Evolutionary conservation across 2,329 filamentous ascomycete genomes (phyloP).

Genomic region (Fusarium metavorans): DNA sequence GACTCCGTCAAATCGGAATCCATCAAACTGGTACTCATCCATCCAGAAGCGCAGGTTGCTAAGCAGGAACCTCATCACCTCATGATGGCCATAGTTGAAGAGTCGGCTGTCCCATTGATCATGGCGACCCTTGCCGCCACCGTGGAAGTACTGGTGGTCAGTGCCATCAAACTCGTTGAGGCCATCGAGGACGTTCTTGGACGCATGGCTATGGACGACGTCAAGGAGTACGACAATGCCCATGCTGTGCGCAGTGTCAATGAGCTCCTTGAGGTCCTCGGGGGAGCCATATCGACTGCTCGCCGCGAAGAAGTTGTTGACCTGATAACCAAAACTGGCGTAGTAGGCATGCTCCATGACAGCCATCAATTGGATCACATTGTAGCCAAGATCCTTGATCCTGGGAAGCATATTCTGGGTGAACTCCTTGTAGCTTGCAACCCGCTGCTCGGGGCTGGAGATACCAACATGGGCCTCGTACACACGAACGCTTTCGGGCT

Average conservation of each 20-base stretch:
- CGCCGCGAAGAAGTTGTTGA: slow-evolving; percentile 98
- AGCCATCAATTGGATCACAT: slow-evolving; percentile 98
- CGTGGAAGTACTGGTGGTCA: slow-evolving; percentile 96
- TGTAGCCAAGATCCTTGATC: slow-evolving; percentile 92
- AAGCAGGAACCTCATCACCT: slow-evolving; percentile 93
- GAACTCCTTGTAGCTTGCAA: slow-evolving; percentile 98
- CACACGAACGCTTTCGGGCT: slow-evolving; percentile 87
- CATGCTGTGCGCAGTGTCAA: slow-evolving; percentile 93
- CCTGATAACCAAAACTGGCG: slow-evolving; percentile 97
- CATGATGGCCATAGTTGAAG: slow-evolving; percentile 96
- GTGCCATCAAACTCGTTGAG: slow-evolving; percentile 96
- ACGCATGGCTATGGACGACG: slow-evolving; percentile 97
- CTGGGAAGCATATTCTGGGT: slow-evolving; percentile 91
- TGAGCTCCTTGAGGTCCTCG: slow-evolving; percentile 95
- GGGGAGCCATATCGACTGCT: slow-evolving; percentile 95
- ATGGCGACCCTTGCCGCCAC: slow-evolving; percentile 84
- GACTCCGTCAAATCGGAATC: slow-evolving; percentile 97
- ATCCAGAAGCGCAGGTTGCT: slow-evolving; percentile 99
- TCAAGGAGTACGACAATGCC: slow-evolving; percentile 93
- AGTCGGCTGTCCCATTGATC: slow-evolving; percentile 96
- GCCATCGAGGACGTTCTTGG: slow-evolving; percentile 95
- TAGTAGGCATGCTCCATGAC: slow-evolving; percentile 99
- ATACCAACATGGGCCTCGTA: slow-evolving; percentile 99
- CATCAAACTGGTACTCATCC: slow-evolving; percentile 97
- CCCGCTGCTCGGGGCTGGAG: slow-evolving; percentile 87